phyloP scores from a whole-genome alignment of 805 yeast genomes.

The Jamesozyma jinghongensis region DNA sequence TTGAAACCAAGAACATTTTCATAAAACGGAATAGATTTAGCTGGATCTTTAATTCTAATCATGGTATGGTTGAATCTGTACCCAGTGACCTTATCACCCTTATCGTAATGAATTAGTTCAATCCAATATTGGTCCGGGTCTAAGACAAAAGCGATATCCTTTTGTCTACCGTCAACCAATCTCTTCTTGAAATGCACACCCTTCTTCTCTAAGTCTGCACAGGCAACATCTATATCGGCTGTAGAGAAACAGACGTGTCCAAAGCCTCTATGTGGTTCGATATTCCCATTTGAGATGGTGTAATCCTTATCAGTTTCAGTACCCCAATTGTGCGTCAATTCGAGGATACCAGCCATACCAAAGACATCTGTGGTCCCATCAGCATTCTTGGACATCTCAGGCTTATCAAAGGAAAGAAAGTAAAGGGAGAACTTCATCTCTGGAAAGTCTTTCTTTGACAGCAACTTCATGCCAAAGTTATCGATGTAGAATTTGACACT shows the following conservation, averaged over 20 bases:
- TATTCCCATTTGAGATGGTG: constrained; percentile 71
- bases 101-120: constrained; percentile 69
- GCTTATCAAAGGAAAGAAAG: constrained; percentile 44
- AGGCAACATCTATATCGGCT: constrained; percentile 59
- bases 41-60: constrained; percentile 86
- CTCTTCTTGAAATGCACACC: constrained; percentile 77
- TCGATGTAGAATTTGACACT: constrained; percentile 66
- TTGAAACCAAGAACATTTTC: constrained; percentile 73
- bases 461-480: constrained; percentile 62
- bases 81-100: constrained; percentile 27
- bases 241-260: constrained; percentile 91
- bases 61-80: constrained; percentile 71
- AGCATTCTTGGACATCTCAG: constrained; percentile 30
- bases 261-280: constrained; percentile 77
- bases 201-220: constrained; percentile 45
- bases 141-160: constrained; percentile 84
- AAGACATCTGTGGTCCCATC: constrained; percentile 32
- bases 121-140: constrained; percentile 98
- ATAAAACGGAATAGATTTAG: constrained; percentile 68
- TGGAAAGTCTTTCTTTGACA: constrained; percentile 44
- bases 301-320: constrained; percentile 49
- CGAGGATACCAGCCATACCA: constrained; percentile 54
- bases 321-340: constrained; percentile 75
- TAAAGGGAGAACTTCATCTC: constrained; percentile 55
- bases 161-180: constrained; percentile 83